A percentile compares a stretch with the other conserved stretches of the same genome.
phyloP scores from a whole-genome alignment of 202 grass and related monocot genomes.

The Bolboschoenoplectus hybrid region DNA sequence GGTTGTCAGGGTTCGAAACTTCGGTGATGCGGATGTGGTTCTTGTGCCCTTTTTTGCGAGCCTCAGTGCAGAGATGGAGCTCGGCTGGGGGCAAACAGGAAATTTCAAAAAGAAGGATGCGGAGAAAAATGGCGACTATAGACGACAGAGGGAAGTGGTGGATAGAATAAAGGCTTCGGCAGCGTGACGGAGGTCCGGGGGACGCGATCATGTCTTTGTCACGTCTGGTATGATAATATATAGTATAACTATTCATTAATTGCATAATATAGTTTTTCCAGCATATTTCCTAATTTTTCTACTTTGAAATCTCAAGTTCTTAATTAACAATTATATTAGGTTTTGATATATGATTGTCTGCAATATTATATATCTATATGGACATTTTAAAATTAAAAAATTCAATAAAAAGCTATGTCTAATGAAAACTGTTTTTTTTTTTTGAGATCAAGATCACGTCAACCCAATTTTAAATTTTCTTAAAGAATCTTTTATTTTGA shows the following conservation, averaged over 20 bases:
- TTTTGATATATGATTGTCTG: not conserved
- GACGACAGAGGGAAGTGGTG: slow-evolving; percentile 72
- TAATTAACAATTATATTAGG: not conserved
- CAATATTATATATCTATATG: no score
- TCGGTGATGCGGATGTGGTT: slow-evolving; percentile 62
- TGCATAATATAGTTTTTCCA: not conserved
- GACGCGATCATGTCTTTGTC: slow-evolving; percentile 78
- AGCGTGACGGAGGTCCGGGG: slow-evolving; percentile 69
- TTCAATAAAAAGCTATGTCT: no score
- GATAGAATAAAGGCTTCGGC: slow-evolving; percentile 55
- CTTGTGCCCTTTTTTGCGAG: slow-evolving; percentile 92
- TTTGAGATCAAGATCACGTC: no score
- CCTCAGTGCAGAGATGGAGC: slow-evolving; percentile 88
- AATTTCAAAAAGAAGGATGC: slow-evolving; percentile 53
- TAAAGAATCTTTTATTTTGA: no score
- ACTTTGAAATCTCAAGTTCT: not conserved
- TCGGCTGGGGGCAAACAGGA: slow-evolving; percentile 81
- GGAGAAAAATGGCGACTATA: slow-evolving; percentile 66
- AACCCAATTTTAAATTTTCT: no score
- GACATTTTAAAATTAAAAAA: no score
- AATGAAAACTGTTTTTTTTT: no score
- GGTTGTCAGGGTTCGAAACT: slow-evolving; percentile 51
- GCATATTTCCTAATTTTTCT: not conserved
- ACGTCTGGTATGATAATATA: slow-evolving; percentile 57
- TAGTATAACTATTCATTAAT: not conserved